Base-by-base conservation (phyloP, 129 eudicot genomes). In the Flaveria trinervia region DNA sequence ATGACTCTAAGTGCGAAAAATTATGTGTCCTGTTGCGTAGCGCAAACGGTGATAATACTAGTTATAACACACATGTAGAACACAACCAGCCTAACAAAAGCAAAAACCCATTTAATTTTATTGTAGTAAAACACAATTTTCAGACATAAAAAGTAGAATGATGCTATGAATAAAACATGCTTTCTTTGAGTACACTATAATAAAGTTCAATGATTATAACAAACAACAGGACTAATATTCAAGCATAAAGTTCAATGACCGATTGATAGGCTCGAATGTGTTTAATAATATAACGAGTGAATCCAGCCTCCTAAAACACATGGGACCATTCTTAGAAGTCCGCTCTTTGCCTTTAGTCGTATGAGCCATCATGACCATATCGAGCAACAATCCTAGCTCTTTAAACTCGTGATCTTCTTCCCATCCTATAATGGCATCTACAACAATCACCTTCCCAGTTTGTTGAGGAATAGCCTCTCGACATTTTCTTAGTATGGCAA, bases 311-410 rank as follows among this genome's bases (percentile, higher is more conserved):
- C 5, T 22, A 56, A 14, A 84, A 61, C 9, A 87, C 61, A 15
- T 60, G 72, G 9, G 68, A 74, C 88, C 88, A 84, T 68, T 84
- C 86, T 81, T 72, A 9, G 22, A 56, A 50, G 84, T 87, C 16
- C 91, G 77, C 50, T 87, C 91, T 59, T 84, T 87, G 23, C 88
- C 88, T 2, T 62, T 81, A 30, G 10, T 65, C 15, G 84, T 83
- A 16, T 75, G 90, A 25, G 86, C 88, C 86, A 86, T 72, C 90
- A 86, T 86, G 49, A 75, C 77, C 86, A 84, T 84, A 52, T 86
- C 88, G 4, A 86, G 41, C 86, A 81, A 57, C 75, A 84, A 81
- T 15, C 75, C 75, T 16, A 74, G 80, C 55, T 86, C 84, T 57
- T 81, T 76, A 2, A 80, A 78, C 72, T 81, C 25, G 26, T 80